Evolutionary conservation across 2,329 filamentous ascomycete genomes (phyloP).

Genomic region (Conoideocrella luteorostrata): DNA sequence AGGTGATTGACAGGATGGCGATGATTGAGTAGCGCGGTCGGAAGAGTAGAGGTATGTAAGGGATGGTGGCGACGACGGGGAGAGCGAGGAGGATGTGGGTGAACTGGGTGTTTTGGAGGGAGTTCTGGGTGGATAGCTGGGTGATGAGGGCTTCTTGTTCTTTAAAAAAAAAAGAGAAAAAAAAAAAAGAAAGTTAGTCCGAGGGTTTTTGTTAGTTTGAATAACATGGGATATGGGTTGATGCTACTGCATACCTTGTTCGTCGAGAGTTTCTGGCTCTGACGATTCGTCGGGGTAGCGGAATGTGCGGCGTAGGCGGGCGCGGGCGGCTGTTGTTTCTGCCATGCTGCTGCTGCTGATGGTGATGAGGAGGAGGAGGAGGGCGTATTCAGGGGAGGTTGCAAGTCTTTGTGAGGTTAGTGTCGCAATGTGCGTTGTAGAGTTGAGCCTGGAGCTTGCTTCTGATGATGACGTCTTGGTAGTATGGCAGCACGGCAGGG

Average conservation of each 20-base stretch:
- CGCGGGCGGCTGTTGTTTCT: slow-evolving; percentile 24
- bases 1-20: slow-evolving; percentile 54
- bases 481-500: too few species aligned
- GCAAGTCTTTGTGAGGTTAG: too few species aligned
- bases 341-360: neutral
- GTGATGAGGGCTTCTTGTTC: slow-evolving; percentile 61
- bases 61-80: slow-evolving; percentile 48
- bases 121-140: slow-evolving; percentile 48
- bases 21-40: slow-evolving; percentile 32
- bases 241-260: slow-evolving; percentile 64
- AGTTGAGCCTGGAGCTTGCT: too few species aligned
- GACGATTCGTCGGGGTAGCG: slow-evolving; percentile 60
- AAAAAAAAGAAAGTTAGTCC: neutral
- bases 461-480: too few species aligned
- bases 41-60: slow-evolving; percentile 40
- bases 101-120: slow-evolving; percentile 51
- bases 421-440: too few species aligned
- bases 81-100: slow-evolving; percentile 51
- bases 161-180: slow-evolving; percentile 19
- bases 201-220: too few species aligned
- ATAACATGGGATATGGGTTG: too few species aligned
- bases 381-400: neutral
- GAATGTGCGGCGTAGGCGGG: slow-evolving; percentile 71
- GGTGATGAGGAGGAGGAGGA: neutral
- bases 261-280: slow-evolving; percentile 60